Base-by-base conservation (phyloP, 305 asterid genomes). In the Rubia balearica region DNA sequence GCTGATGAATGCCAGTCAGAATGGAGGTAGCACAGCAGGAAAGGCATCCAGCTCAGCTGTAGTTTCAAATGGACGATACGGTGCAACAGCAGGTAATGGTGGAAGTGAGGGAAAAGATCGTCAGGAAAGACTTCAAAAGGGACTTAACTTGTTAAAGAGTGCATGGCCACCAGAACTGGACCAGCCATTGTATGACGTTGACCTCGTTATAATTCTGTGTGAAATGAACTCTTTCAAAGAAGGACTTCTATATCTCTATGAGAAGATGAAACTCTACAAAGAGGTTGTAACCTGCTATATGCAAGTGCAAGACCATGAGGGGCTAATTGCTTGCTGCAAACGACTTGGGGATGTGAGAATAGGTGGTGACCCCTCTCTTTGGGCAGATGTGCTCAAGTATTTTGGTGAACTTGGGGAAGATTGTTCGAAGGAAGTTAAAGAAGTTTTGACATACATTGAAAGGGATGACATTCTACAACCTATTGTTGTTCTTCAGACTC, bases 401-500 rank as follows among this genome's bases (percentile, higher is more conserved):
- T 94, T 94, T 87, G 96, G 99, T 71, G 98, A 91, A 77, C 99
- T 89, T 68, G 99, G 98, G 63, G 98, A 91, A 86, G 97, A 94
- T 81, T 94, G 99, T 89, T 94, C 99, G 68, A 84, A 83, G 83
- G 99, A 94, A 84, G 99, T 91, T 60, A 89, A 87, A 84, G 91
- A 94, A 85, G 92, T 91, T 77, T 78, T 94, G 86, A 68, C 88
- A 68, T 89, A 89, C 71, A 83, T 91, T 71, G 98, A 94, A 81
- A 85, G 96, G 85, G 98, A 88, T 80, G 97, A 91, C 78, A 89
- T 94, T 61, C 81, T 94, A 85, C 96, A 97, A 77, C 98, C 99
- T 6, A 87, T 94, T 77, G 78, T 91, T 78, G 99, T 94, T 86
- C 83, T 94, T 76, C 98, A 94, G 80, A 87, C 88, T 48, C 85